Percentiles rank a stretch among this genome's conserved stretches.
These are phyloP conservation scores for Arthrobotrys musiformis DNA, from an alignment of 2,329 filamentous ascomycete genomes.

Conservation along the genomic window DNA sequence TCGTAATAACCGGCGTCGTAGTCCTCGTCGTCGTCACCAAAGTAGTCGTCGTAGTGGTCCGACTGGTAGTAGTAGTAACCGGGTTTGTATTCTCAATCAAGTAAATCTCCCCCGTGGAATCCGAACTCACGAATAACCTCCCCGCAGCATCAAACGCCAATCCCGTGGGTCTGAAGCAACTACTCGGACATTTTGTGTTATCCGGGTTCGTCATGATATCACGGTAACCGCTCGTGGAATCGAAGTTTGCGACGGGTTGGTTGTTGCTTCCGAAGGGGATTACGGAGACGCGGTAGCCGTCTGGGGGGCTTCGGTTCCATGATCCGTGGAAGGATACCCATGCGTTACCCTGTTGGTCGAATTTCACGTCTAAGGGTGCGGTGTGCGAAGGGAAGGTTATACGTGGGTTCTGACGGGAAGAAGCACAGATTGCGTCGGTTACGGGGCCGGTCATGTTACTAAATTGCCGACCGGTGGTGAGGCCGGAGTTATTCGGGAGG, in stretches of 20 bases:
- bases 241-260: slow-evolving; percentile 27
- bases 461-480: slow-evolving; percentile 68
- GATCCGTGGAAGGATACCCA: slow-evolving; percentile 78
- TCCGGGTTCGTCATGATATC: slow-evolving; percentile 57
- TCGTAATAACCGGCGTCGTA: slow-evolving; percentile 16
- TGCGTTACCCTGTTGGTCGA: slow-evolving; percentile 69
- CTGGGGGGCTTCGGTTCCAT: slow-evolving; percentile 67
- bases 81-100: slow-evolving; percentile 63
- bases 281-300: slow-evolving; percentile 63
- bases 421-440: slow-evolving; percentile 65
- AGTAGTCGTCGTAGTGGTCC: slow-evolving; percentile 11
- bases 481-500: slow-evolving; percentile 63
- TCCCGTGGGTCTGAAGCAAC: slow-evolving; percentile 57
- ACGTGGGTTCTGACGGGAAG: slow-evolving; percentile 66
- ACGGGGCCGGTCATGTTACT: slow-evolving; percentile 63
- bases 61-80: slow-evolving; percentile 21
- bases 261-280: slow-evolving; percentile 60
- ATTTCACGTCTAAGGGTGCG: slow-evolving; percentile 77
- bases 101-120: slow-evolving; percentile 74
- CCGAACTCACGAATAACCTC: slow-evolving; percentile 72
- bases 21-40: slow-evolving; percentile 2
- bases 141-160: slow-evolving; percentile 65
- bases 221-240: slow-evolving; percentile 56
- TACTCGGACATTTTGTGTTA: slow-evolving; percentile 41
- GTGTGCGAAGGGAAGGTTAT: slow-evolving; percentile 75